A percentile compares a stretch with the other conserved stretches of the same genome.
Evolutionary conservation across 768 basidiomycete genomes (phyloP).

Genomic region (Boletus tylopilopsis): DNA sequence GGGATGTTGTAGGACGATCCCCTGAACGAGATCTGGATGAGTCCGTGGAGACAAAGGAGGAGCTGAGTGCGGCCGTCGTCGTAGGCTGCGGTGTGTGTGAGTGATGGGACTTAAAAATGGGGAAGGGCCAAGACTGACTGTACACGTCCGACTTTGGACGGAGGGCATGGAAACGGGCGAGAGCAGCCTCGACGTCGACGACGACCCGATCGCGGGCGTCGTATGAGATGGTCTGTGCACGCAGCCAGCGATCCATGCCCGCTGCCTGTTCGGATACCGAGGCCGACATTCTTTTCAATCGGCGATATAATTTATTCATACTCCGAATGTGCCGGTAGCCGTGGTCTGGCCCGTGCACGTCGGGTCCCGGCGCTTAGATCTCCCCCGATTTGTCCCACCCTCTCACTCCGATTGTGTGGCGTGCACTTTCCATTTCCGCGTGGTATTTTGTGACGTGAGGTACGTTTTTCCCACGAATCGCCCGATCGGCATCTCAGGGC

Average conservation of each 20-base stretch:
- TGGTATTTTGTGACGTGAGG: constrained; percentile 20
- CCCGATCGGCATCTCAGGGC: constrained; percentile 33
- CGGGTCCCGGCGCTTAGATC: constrained; percentile 26
- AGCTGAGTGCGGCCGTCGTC: constrained; percentile 94
- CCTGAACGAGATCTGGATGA: constrained; percentile 83
- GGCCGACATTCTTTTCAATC: constrained; percentile 1
- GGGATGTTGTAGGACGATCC: constrained; percentile 88
- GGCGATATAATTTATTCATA: neutral
- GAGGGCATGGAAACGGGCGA: constrained; percentile 52
- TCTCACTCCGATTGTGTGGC: constrained; percentile 46
- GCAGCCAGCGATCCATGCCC: constrained; percentile 55
- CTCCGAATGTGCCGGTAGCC: constrained; percentile 3
- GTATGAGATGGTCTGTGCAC: constrained; percentile 60
- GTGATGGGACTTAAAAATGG: constrained; percentile 1
- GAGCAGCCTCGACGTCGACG: constrained; percentile 57
- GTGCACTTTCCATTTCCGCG: constrained; percentile 45
- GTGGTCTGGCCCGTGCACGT: constrained; percentile 15
- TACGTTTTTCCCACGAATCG: constrained; percentile 12
- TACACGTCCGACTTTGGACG: constrained; percentile 81
- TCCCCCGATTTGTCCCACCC: constrained; percentile 16
- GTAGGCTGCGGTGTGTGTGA: constrained; percentile 53
- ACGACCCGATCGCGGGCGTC: constrained; percentile 52
- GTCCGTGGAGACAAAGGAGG: constrained; percentile 86
- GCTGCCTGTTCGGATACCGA: neutral
- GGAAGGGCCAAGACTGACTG: constrained; percentile 41